These are phyloP conservation scores for Penicillium sp. DNA, from an alignment of 2,329 filamentous ascomycete genomes.

Conservation along the genomic window DNA sequence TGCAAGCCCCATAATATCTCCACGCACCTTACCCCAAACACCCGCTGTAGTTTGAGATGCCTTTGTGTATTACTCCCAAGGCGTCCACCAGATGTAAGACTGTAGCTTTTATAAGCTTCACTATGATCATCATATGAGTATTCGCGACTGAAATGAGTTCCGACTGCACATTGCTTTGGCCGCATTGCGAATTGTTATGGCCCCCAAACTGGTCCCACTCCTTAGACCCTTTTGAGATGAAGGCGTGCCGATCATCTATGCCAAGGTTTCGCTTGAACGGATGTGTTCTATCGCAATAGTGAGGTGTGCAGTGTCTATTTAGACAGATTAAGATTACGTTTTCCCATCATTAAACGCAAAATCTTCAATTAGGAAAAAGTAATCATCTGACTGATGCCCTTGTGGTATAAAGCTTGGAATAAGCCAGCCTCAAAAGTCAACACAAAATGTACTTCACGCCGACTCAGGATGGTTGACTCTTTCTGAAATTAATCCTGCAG, in stretches of 20 bases:
- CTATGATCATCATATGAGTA: not conserved
- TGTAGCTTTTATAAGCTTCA: not conserved
- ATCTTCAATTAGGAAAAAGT: not conserved
- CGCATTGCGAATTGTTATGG: not conserved
- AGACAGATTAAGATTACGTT: fast-evolving
- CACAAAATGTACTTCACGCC: not conserved
- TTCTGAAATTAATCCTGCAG: not conserved
- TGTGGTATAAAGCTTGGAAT: not conserved
- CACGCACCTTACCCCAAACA: not conserved
- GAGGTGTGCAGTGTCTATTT: not conserved
- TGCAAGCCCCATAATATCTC: not conserved
- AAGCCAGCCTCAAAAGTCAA: not conserved
- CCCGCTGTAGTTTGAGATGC: not conserved
- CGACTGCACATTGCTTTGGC: not conserved
- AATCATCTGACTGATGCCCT: not conserved
- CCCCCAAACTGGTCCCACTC: not conserved
- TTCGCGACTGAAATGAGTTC: not conserved
- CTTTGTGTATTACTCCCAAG: not conserved
- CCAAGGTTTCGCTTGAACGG: not conserved
- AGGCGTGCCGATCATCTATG: not conserved
- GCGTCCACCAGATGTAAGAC: not conserved
- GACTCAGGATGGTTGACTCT: too few relatives aligned
- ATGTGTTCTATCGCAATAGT: not conserved
- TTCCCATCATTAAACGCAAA: not conserved
- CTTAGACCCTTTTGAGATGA: not conserved